phyloP scores from a whole-genome alignment of 371 early-diverging fungal species.

The Batrachochytrium dendrobatidis region DNA sequence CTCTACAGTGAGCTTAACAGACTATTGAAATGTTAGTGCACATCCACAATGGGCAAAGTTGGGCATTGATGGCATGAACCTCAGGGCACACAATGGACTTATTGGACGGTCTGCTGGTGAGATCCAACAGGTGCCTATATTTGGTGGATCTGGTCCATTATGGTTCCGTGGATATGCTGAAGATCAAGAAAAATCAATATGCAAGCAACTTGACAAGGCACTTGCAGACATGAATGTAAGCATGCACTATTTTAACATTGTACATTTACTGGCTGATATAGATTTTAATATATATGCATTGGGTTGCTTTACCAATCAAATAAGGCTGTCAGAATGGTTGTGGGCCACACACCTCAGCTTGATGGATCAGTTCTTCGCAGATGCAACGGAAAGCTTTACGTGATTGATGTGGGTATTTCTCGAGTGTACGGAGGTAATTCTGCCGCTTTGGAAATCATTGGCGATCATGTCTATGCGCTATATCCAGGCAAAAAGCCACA shows the following conservation, averaged over 20 bases:
- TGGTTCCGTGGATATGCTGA: conserved; percentile 63
- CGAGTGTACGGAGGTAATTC: conserved; percentile 53
- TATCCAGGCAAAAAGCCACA: conserved; percentile 8
- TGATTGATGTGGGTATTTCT: conserved; percentile 73
- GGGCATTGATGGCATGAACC: conserved; percentile 55
- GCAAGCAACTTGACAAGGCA: conserved; percentile 44
- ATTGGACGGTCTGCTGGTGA: conserved; percentile 3
- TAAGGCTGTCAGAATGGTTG: conserved; percentile 64
- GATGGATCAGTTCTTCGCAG: conserved; percentile 56
- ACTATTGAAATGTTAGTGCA: conserved; percentile 24
- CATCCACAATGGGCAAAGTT: conserved; percentile 38
- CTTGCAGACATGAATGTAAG: conserved; percentile 41
- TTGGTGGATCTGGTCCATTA: conserved; percentile 31
- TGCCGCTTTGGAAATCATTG: conserved; percentile 53
- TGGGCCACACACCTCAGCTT: conserved; percentile 68
- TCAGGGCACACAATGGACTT: conserved; percentile 36
- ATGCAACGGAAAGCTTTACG: conserved; percentile 53
- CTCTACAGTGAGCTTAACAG: background rate
- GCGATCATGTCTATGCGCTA: conserved; percentile 21
- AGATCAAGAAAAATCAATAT: conserved; percentile 43
- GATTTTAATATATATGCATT: background rate
- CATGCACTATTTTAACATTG: background rate
- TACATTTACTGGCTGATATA: background rate
- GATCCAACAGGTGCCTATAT: conserved; percentile 14
- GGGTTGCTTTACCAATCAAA: background rate